phyloP scores from a whole-genome alignment of 352 stramenopile genomes.

The Globisporangium polare region DNA sequence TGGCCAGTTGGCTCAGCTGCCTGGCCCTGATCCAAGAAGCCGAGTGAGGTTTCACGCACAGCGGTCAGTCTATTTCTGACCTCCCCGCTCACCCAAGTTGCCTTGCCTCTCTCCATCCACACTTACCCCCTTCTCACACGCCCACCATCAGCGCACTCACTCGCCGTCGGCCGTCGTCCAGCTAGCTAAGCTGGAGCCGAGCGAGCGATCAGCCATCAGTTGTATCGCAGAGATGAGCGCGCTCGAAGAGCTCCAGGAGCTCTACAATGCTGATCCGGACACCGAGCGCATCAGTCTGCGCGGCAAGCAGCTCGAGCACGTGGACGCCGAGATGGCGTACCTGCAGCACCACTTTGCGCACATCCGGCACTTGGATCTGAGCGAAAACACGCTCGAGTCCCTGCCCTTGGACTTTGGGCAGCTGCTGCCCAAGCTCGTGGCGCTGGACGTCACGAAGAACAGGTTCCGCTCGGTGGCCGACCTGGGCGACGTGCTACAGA shows the following conservation, averaged over 20 bases:
- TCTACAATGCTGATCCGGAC: conserved; percentile 28
- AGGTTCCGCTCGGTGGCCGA: conserved; percentile 36
- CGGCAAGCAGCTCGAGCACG: conserved; percentile 24
- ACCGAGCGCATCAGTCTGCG: conserved; percentile 45
- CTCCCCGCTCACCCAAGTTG: no score
- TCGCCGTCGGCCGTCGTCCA: no score
- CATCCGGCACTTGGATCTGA: conserved; percentile 54
- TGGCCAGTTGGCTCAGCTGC: no score
- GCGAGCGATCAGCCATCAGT: no score
- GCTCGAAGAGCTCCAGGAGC: conserved; percentile 47
- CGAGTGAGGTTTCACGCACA: no score
- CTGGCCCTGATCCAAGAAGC: no score
- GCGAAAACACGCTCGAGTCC: conserved; percentile 39
- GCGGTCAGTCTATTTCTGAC: no score
- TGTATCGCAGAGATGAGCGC: conserved; percentile 21
- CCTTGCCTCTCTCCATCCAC: no score
- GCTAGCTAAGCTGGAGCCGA: no score
- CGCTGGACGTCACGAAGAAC: conserved; percentile 57
- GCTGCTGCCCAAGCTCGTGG: conserved; percentile 46
- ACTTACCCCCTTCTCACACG: no score
- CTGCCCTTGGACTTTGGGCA: conserved; percentile 37
- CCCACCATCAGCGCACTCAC: no score
- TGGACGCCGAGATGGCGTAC: conserved; percentile 35
- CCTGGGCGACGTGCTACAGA: conserved; percentile 36
- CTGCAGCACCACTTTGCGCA: conserved; percentile 36